Base-by-base conservation (phyloP, 2,329 filamentous ascomycete genomes). In the Didymella sp. region DNA sequence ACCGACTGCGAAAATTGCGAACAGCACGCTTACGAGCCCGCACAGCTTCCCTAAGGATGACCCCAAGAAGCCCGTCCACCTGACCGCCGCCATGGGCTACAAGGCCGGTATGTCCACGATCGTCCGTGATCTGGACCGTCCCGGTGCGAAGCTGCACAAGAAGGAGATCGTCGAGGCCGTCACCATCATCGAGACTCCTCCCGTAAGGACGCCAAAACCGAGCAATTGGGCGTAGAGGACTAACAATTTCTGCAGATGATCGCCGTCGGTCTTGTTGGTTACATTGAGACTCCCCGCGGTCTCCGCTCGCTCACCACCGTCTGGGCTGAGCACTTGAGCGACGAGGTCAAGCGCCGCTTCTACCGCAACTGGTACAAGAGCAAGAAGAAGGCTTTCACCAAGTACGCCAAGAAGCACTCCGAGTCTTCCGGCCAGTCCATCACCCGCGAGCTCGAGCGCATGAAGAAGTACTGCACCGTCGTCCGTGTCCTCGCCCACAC, bases 281-380 rank as follows among this genome's bases (percentile, higher is more conserved):
- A 99, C 88, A 97, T 99, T 83, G 95, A 99, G 88, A 99, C 95
- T 79, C 95, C 95, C 82, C 95, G 95, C 78, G 95, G 95, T 85
- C 92, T 99, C 78, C 94, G 95, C 82, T 99, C 95, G 71, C 92
- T 99, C 82, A 97, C 93, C 81, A 98, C 95, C 79, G 92, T 99
- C 80, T 99, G 95, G 95, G 95, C 95, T 78, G 95, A 98, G 89
- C 95, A 99, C 82, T 83, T 99, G 82, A 91, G 90, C 84, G 95
- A 99, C 82, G 95, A 98, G 85, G 80, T 99, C 82, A 96, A 96
- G 90, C 91, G 95, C 78, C 91, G 95, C 80, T 99, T 99, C 92
- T 99, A 99, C 91, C 98, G 98, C 92, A 99, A 99, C 90, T 99
- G 95, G 95, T 99, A 99, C 91, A 96, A 96, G 90, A 92, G 89